Evolutionary conservation across 208 protist genomes (phyloP), one percentile per base, ranked within the genome.

Genomic region (Trypanosoma melophagium): DNA sequence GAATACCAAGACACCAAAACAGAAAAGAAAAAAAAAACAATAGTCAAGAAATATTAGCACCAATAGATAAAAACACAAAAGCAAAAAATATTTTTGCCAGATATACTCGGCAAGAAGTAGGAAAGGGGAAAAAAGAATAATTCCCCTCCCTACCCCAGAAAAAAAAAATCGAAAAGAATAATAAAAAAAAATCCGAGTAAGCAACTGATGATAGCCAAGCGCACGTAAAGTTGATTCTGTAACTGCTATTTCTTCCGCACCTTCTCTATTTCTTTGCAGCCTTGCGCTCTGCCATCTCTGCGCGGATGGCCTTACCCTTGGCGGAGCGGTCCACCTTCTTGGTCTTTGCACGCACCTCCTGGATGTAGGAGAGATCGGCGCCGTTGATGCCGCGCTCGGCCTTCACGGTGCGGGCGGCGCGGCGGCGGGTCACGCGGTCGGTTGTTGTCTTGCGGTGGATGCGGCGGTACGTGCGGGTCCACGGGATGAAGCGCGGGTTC

Each of bases 401-500:
- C 61, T 66, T 77, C 72, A 92, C 83, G 60, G 88, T 71, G 73
- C 84, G 84, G 53, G 86, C 87, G 60, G 88, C 81, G 68, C 88
- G 88, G 78, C 89, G 88, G 78, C 86, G 88, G 54, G 66, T 70
- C 35, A 92, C 86, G 81, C 86, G 86, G 84, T 93, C 86, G 19
- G 84, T 87, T 57, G 83, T 86, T 70, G 81, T 90, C 89, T 97
- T 97, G 86, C 91, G 92, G 86, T 96, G 84, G 55, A 95, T 90
- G 71, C 90, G 87, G 74, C 93, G 90, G 91, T 96, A 97, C 71
- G 91, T 92, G 80, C 89, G 86, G 75, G 93, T 97, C 93, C 93
- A 97, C 69, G 80, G 78, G 63, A 97, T 63, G 80, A 94, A 95
- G 69, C 91, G 89, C 60, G 93, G 91, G 88, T 97, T 97, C 90